Evolutionary conservation across 768 basidiomycete genomes (phyloP).

Genomic region (Aureoboletus auriporus): DNA sequence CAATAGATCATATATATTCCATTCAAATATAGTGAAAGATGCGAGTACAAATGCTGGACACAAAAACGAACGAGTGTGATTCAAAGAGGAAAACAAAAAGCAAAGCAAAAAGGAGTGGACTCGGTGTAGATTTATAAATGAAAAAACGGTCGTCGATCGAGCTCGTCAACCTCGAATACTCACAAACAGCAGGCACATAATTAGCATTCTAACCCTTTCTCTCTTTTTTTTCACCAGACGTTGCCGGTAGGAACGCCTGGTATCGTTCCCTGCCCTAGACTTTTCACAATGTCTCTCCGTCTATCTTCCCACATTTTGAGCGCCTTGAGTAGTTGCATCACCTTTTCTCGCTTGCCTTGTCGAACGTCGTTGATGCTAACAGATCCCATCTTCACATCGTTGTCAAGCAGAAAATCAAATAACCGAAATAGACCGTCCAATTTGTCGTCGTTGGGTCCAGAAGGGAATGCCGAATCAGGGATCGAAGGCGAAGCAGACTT

Average conservation of each 20-base stretch:
- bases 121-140: slow-evolving; percentile 3
- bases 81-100: background rate
- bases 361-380: slow-evolving; percentile 94
- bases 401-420: slow-evolving; percentile 91
- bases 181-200: background rate
- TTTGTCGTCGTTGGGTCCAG: slow-evolving; percentile 65
- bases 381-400: slow-evolving; percentile 86
- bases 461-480: slow-evolving; percentile 75
- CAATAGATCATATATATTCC: too few species aligned
- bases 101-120: slow-evolving; percentile 3
- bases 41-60: slow-evolving; percentile 10
- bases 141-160: too few species aligned
- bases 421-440: slow-evolving; percentile 83
- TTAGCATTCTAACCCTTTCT: background rate
- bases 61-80: slow-evolving; percentile 5
- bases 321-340: slow-evolving; percentile 73
- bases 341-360: slow-evolving; percentile 75
- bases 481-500: slow-evolving; percentile 64
- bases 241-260: slow-evolving; percentile 10
- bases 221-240: slow-evolving; percentile 1
- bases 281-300: slow-evolving; percentile 50
- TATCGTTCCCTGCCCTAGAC: slow-evolving; percentile 40
- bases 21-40: background rate
- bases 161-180: slow-evolving; percentile 6
- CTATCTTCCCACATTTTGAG: slow-evolving; percentile 81